Base-by-base conservation (phyloP, 441 rosid species). In the Rhodomyrtus psidioides region DNA sequence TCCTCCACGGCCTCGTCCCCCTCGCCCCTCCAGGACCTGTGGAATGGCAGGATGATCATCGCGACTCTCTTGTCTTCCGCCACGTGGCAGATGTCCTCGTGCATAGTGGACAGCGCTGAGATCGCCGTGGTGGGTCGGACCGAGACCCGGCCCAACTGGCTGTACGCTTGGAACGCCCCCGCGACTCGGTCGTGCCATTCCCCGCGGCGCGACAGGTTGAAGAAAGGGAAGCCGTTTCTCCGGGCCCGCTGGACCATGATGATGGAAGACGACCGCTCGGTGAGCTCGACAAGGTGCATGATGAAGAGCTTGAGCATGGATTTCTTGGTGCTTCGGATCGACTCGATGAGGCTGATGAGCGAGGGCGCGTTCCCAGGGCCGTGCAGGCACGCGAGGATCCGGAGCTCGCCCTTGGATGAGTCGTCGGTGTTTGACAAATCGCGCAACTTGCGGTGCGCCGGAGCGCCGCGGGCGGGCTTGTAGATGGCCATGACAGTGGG, bases 1-100 rank as follows among this genome's bases (percentile, higher is more conserved):
- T 65, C 79, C 87, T 94, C 96, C 46, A 86, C 58, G 28, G 90
- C 76, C 70, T 90, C 90, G 1, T 85, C 91, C 6, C 83, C 93
- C 17, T 89, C 94, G 8, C 92, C 92, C 82, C 85, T 93, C 97
- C 95, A 91, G 58, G 90, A 92, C 85, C 90, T 94, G 87, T 95
- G 96, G 85, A 95, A 96, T 13, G 95, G 95, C 86, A 96, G 86
- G 21, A 95, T 59, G 53, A 96, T 86, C 93, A 95, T 85, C 19
- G 95, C 83, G 82, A 91, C 96, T 83, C 93, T 88, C 89, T 94
- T 94, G 34, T 85, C 86, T 82, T 94, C 93, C 9, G 99, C 97
- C 88, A 94, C 93, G 81, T 93, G 94, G 83, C 95, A 96, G 76
- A 96, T 94, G 34, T 96, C 98, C 90, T 95, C 94, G 70, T 96